phyloP scores from a whole-genome alignment of 768 basidiomycete genomes.

The Imleria badia region DNA sequence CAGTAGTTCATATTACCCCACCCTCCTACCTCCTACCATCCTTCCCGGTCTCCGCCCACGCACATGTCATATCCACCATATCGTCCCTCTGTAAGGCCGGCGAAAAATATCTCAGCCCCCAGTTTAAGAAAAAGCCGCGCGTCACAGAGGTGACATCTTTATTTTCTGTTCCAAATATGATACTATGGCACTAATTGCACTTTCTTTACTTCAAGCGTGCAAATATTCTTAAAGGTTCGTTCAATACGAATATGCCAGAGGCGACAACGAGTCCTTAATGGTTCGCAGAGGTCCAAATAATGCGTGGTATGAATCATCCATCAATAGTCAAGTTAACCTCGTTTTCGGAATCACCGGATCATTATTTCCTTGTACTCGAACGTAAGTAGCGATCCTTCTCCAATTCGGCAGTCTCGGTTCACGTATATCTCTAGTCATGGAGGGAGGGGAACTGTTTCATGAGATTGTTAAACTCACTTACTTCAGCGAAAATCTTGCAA shows the following conservation, averaged over 20 bases:
- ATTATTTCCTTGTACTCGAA: constrained; percentile 94
- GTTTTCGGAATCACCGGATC: constrained; percentile 89
- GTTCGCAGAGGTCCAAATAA: constrained; percentile 91
- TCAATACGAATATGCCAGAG: background rate
- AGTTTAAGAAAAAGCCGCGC: constrained; percentile 97
- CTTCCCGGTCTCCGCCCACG: constrained; percentile 18
- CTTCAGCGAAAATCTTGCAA: constrained; percentile 95
- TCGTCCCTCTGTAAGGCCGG: constrained; percentile 61
- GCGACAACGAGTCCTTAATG: background rate
- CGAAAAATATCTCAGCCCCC: constrained; percentile 89
- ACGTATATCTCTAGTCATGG: constrained; percentile 66
- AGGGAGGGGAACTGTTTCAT: constrained; percentile 97
- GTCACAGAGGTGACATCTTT: constrained; percentile 82
- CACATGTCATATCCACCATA: constrained; percentile 16
- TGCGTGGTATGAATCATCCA: constrained; percentile 93
- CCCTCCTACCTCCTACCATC: constrained; percentile 12
- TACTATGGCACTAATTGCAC: constrained; percentile 17
- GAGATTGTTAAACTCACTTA: constrained; percentile 99
- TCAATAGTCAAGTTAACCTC: constrained; percentile 87
- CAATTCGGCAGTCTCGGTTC: constrained; percentile 4
- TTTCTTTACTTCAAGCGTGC: constrained; percentile 62
- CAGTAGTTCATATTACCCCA: constrained; percentile 30
- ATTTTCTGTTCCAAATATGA: constrained; percentile 20
- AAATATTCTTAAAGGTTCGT: constrained; percentile 89
- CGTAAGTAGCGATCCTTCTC: constrained; percentile 46